Conservation (phyloP, 495 filamentous ascomycete genomes). For the Talaromyces ruber region DNA sequence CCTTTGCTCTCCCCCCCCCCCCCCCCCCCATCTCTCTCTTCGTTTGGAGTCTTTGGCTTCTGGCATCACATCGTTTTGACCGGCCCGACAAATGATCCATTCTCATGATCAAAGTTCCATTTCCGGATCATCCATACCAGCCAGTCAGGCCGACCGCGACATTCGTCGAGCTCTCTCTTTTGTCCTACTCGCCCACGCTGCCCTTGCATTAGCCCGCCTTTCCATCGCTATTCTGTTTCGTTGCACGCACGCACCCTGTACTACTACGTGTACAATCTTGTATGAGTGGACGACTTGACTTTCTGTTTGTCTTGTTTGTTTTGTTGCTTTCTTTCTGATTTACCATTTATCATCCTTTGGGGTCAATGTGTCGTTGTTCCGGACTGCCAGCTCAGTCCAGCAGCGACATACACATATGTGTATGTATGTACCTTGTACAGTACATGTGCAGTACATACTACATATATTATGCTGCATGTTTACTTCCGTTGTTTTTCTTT, state of each 20-base stretch:
- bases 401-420: neutral
- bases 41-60: neutral
- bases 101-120: conserved; percentile 38
- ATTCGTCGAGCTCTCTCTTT: neutral
- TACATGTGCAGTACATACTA: neutral
- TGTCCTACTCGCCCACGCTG: neutral
- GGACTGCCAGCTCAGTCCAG: conserved; percentile 5
- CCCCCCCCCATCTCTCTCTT: neutral
- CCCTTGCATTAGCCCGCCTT: conserved; percentile 5
- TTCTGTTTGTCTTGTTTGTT: neutral
- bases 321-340: neutral
- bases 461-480: neutral
- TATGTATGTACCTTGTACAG: neutral
- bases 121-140: conserved; percentile 30
- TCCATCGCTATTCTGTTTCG: neutral
- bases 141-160: neutral
- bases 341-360: neutral
- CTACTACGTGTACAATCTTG: conserved; percentile 5
- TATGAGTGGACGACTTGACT: conserved; percentile 3
- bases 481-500: neutral
- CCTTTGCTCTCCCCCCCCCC: neutral
- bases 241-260: neutral
- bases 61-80: neutral
- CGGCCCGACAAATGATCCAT: neutral
- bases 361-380: neutral